Evolutionary conservation across 2,329 filamentous ascomycete species (phyloP).

Genomic region (Cercospora beticola): DNA sequence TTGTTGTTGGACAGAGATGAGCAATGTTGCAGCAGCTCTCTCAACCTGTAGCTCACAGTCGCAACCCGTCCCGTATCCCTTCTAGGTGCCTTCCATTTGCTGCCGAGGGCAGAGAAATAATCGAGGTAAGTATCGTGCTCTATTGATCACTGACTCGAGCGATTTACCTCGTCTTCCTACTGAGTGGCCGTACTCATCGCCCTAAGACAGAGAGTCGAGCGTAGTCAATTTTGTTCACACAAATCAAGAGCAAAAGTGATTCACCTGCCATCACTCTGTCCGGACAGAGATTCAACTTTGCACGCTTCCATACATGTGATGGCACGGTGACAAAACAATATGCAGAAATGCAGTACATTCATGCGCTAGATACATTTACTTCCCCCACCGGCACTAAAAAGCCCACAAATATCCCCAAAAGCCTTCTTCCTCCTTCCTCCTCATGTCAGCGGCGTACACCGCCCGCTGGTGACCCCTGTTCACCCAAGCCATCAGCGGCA

Average conservation of each 20-base stretch:
- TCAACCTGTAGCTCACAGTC: neutral
- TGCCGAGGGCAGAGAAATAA: neutral
- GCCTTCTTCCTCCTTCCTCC: neutral
- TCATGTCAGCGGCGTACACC: neutral
- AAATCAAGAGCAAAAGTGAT: neutral
- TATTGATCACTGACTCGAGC: neutral
- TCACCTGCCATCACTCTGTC: neutral
- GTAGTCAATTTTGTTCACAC: neutral
- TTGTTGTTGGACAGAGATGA: neutral
- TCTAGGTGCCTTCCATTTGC: neutral
- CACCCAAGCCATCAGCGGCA: neutral
- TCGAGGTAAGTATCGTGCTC: neutral
- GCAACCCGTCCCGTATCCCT: neutral
- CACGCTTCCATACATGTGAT: neutral
- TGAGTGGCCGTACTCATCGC: neutral
- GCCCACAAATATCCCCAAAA: neutral
- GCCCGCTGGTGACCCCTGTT: neutral
- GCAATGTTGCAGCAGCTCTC: neutral
- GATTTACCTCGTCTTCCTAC: neutral
- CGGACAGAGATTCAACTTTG: neutral
- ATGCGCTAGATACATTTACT: neutral
- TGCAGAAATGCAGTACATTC: neutral
- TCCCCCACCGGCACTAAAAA: neutral
- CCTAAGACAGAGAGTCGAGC: neutral
- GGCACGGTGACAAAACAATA: neutral